Evolutionary conservation across 2,329 filamentous ascomycete species (phyloP).

Genomic region (Cladobotryum mycophilum): DNA sequence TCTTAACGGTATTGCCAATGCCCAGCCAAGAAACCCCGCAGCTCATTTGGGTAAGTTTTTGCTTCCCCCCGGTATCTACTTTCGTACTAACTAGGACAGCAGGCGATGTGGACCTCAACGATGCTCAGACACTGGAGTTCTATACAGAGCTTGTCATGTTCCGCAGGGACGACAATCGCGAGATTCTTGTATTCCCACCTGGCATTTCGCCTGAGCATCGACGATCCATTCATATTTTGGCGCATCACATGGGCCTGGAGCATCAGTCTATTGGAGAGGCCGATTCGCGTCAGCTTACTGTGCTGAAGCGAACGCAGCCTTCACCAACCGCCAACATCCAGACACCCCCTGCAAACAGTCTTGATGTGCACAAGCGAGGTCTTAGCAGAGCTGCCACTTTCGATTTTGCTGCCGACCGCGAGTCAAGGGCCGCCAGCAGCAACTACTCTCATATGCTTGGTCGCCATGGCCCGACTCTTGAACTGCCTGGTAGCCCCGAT

Average conservation of each 20-base stretch:
- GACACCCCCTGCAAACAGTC: constrained; percentile 54
- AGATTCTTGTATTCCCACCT: constrained; percentile 77
- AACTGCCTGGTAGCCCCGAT: constrained; percentile 75
- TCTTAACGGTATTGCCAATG: constrained; percentile 58
- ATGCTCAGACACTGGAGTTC: constrained; percentile 77
- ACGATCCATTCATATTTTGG: constrained; percentile 85
- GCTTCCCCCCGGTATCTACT: neutral
- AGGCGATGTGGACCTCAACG: constrained; percentile 81
- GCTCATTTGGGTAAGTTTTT: constrained; percentile 39
- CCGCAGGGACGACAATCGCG: constrained; percentile 69
- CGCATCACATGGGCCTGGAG: constrained; percentile 88
- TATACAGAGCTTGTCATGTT: constrained; percentile 89
- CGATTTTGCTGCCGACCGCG: constrained; percentile 81
- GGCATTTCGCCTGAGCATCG: constrained; percentile 77
- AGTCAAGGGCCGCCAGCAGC: constrained; percentile 56
- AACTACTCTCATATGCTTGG: constrained; percentile 68
- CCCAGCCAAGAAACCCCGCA: constrained; percentile 43
- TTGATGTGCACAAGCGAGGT: constrained; percentile 73
- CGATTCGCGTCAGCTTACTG: constrained; percentile 83
- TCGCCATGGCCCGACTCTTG: constrained; percentile 77
- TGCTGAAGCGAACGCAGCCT: constrained; percentile 62
- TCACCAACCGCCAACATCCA: constrained; percentile 50
- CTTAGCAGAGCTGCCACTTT: constrained; percentile 94
- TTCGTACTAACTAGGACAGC: constrained; percentile 11
- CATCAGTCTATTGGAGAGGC: constrained; percentile 86